Evolutionary conservation across 495 filamentous ascomycete species (phyloP).

Genomic region (Talaromyces wortmannii): DNA sequence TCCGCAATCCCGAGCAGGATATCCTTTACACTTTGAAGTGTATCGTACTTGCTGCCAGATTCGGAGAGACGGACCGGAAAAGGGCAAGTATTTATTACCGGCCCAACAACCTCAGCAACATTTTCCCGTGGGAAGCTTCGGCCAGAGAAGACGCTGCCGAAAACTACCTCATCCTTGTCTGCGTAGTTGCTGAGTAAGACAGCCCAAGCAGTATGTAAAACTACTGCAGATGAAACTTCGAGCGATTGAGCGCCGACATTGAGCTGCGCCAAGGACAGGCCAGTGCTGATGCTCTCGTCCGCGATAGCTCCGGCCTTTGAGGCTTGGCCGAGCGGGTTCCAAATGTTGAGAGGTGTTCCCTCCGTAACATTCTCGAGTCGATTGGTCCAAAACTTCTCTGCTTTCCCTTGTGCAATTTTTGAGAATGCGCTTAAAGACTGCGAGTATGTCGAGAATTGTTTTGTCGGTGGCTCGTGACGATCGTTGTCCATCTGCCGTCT

Average conservation of each 20-base stretch:
- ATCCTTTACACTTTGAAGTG: constrained; percentile 2
- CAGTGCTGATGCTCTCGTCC: not conserved
- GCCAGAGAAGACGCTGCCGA: constrained; percentile 20
- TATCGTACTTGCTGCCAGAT: not conserved
- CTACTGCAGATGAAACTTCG: not conserved
- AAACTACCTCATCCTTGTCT: constrained; percentile 7
- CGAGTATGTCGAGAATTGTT: not conserved
- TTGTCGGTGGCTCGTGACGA: not conserved
- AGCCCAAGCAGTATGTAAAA: constrained; percentile 20
- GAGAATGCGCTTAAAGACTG: not conserved
- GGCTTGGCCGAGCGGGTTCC: not conserved
- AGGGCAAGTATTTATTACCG: constrained; percentile 18
- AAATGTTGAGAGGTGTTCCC: not conserved
- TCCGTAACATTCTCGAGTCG: not conserved
- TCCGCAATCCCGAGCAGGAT: not conserved
- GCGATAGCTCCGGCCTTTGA: not conserved
- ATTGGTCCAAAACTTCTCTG: not conserved
- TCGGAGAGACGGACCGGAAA: constrained; percentile 7
- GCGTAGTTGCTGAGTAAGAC: constrained; percentile 15
- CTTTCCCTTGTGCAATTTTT: not conserved
- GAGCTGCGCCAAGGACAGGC: not conserved
- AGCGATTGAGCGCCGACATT: constrained; percentile 4
- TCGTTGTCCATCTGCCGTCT: not conserved
- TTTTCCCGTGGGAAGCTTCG: constrained; percentile 13
- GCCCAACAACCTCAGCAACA: constrained; percentile 16